Conservation (phyloP, 2,329 filamentous ascomycete species). For the Fusarium euwallaceae region DNA sequence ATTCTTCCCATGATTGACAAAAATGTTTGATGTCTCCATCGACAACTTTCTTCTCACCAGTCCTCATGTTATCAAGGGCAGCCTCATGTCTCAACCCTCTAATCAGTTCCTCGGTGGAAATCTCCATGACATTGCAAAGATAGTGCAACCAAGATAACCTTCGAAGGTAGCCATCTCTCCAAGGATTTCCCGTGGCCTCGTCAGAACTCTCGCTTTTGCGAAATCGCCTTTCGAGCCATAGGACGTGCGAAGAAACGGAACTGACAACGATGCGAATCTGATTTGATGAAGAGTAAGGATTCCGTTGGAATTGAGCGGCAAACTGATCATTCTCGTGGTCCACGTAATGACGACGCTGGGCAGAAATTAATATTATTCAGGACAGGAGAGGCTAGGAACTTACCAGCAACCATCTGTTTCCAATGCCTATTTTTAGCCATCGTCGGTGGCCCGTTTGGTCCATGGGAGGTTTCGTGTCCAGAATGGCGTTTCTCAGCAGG, state of each 20-base stretch:
- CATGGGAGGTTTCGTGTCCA: neutral
- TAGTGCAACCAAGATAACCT: neutral
- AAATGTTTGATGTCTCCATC: neutral
- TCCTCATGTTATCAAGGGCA: no score
- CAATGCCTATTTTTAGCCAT: no score
- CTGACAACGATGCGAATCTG: neutral
- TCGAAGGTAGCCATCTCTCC: neutral
- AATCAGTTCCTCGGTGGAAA: neutral
- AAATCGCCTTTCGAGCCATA: neutral
- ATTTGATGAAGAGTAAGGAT: neutral
- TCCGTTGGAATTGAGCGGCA: no score
- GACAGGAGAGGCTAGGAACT: neutral
- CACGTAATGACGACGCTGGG: neutral
- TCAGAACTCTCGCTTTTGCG: neutral
- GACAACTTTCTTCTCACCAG: no score
- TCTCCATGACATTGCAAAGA: neutral
- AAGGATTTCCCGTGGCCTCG: neutral
- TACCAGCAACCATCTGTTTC: neutral
- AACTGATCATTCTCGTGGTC: neutral
- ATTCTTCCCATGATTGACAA: neutral
- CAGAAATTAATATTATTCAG: neutral
- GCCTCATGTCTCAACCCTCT: rapidly evolving
- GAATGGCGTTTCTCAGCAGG: neutral
- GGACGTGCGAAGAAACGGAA: neutral
- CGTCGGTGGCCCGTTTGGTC: no score